These are phyloP conservation scores for Stachybotrys chartarum DNA, from an alignment of 2,329 filamentous ascomycete genomes.

Conservation along the genomic window DNA sequence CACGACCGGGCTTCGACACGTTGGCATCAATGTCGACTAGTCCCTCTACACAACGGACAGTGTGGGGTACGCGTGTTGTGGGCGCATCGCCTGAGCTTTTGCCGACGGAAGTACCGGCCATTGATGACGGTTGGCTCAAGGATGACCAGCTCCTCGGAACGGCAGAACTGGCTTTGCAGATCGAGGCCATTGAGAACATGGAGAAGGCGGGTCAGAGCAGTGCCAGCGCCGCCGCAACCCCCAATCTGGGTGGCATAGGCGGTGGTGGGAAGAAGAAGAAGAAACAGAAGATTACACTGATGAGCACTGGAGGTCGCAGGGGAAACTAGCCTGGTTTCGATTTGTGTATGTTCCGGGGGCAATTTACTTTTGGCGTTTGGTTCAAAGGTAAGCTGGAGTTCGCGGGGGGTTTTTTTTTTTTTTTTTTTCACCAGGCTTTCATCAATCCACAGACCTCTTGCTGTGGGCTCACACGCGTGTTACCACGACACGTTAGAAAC, in stretches of 20 bases:
- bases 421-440: no score
- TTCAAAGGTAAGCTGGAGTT: no score
- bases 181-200: conserved; percentile 45
- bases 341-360: not conserved
- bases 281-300: conserved; percentile 65
- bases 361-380: not conserved
- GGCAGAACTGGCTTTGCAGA: conserved; percentile 53
- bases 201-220: conserved; percentile 12
- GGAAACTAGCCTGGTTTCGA: conserved; percentile 23
- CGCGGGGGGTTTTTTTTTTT: no score
- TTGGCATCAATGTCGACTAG: conserved; percentile 76
- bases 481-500: no score
- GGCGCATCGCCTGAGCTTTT: conserved; percentile 49
- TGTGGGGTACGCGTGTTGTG: conserved; percentile 83
- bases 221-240: not conserved
- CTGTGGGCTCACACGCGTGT: no score
- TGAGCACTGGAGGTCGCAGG: conserved; percentile 57
- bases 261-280: conserved; percentile 55
- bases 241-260: conserved; percentile 9
- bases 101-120: conserved; percentile 19
- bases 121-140: conserved; percentile 79
- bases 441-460: no score
- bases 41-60: conserved; percentile 67
- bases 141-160: conserved; percentile 65
- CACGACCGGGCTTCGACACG: conserved; percentile 55